These are phyloP conservation scores for Trichosporon asahii DNA, from an alignment of 1,284 basidiomycete genomes.

Conservation along the genomic window DNA sequence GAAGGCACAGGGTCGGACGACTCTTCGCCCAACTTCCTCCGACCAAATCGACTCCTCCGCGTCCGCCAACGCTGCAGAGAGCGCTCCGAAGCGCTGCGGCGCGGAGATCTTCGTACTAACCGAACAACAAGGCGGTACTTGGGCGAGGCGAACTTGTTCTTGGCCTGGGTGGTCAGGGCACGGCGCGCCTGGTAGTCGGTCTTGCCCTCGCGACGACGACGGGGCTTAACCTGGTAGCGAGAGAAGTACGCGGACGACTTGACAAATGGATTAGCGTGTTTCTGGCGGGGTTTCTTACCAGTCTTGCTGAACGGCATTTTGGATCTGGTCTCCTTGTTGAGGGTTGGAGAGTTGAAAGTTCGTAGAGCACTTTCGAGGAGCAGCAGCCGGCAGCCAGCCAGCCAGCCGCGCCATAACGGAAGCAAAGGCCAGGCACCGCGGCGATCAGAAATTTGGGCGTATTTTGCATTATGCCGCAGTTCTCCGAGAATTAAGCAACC, in stretches of 20 bases:
- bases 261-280: not conserved
- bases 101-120: not conserved
- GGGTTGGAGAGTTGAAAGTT: not conserved
- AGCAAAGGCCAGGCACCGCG: not conserved
- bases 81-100: not conserved
- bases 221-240: slow-evolving; percentile 89
- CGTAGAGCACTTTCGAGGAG: not conserved
- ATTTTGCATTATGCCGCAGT: not conserved
- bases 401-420: not conserved
- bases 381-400: not conserved
- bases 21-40: not conserved
- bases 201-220: slow-evolving; percentile 92
- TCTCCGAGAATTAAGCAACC: not conserved
- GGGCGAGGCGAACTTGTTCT: slow-evolving; percentile 99
- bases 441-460: not conserved
- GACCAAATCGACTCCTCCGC: not conserved
- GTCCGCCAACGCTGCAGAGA: not conserved
- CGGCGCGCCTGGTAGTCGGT: slow-evolving; percentile 90
- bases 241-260: not conserved
- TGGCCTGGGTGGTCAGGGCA: slow-evolving; percentile 67
- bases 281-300: too few relatives aligned
- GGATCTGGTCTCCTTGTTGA: slow-evolving; percentile 12
- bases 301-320: slow-evolving; percentile 5
- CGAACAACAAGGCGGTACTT: slow-evolving; percentile 85
- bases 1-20: not conserved